Evolutionary conservation across 139 green algal species (phyloP).

Genomic region (Haematococcus sp.): DNA sequence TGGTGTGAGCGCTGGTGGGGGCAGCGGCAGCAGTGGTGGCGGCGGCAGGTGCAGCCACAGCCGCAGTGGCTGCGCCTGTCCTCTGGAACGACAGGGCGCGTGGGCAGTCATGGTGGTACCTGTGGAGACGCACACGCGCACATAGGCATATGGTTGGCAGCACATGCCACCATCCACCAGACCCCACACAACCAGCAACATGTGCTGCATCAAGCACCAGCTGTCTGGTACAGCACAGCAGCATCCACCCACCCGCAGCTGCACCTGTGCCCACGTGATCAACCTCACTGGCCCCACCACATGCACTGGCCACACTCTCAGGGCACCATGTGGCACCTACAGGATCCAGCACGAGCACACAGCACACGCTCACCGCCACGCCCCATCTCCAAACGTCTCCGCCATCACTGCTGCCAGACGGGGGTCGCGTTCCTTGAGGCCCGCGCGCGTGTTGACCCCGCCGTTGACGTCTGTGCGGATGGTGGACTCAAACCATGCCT

Average conservation of each 20-base stretch:
- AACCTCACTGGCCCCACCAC: not conserved
- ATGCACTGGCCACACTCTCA: not conserved
- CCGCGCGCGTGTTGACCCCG: constrained; percentile 62
- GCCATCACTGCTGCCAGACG: constrained; percentile 54
- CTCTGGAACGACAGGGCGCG: constrained; percentile 12
- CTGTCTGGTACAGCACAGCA: not conserved
- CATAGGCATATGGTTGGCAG: not conserved
- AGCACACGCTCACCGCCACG: constrained; percentile 22
- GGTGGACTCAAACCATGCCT: constrained; percentile 75
- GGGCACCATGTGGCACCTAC: no score
- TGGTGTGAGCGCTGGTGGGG: no score
- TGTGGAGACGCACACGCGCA: not conserved
- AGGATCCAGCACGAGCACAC: no score
- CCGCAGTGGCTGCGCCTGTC: not conserved
- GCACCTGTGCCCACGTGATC: not conserved
- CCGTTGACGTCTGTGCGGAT: constrained; percentile 60
- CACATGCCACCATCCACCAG: not conserved
- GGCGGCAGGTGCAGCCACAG: not conserved
- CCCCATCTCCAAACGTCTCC: constrained; percentile 31
- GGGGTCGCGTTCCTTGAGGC: constrained; percentile 56
- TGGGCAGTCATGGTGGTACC: constrained; percentile 28
- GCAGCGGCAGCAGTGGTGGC: no score
- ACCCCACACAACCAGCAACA: not conserved
- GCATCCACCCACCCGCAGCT: not conserved
- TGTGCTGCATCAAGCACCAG: not conserved